Percentiles rank a stretch among this genome's conserved stretches.
These are phyloP conservation scores for Cucurbitaria berberidis DNA, from an alignment of 2,329 filamentous ascomycete species.

Conservation along the genomic window DNA sequence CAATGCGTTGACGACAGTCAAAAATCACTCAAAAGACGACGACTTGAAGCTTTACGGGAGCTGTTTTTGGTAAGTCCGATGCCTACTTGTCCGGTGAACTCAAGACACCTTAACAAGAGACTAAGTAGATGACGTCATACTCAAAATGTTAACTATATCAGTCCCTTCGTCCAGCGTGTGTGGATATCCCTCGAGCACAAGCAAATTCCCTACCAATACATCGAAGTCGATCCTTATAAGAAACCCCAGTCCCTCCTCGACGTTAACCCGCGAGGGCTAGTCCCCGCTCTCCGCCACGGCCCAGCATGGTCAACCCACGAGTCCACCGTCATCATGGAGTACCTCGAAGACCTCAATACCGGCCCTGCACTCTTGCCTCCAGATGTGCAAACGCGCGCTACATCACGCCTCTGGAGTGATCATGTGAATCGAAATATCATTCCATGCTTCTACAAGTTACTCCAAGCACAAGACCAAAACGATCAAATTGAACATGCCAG, in stretches of 20 bases:
- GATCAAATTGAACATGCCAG: conserved; percentile 66
- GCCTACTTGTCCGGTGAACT: background rate
- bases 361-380: conserved; percentile 68
- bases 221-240: conserved; percentile 81
- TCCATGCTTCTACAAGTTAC: conserved; percentile 74
- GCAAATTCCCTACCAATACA: conserved; percentile 79
- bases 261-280: conserved; percentile 75
- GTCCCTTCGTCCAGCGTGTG: conserved; percentile 83
- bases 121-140: conserved; percentile 16
- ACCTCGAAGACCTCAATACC: conserved; percentile 76
- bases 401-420: conserved; percentile 79
- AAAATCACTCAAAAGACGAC: conserved; percentile 71
- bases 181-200: conserved; percentile 90
- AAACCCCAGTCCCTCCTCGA: conserved; percentile 74
- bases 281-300: conserved; percentile 78
- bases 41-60: conserved; percentile 80
- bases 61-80: conserved; percentile 75
- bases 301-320: conserved; percentile 80
- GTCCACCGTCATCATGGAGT: conserved; percentile 83
- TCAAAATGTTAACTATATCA: conserved; percentile 42
- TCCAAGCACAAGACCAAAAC: conserved; percentile 67
- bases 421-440: conserved; percentile 81
- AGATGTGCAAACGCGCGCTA: conserved; percentile 71
- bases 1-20: conserved; percentile 70
- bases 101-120: background rate